Percentiles rank a stretch among this genome's conserved stretches.
phyloP scores from a whole-genome alignment of 2,329 filamentous ascomycete species.

The Chaetomium globosum region DNA sequence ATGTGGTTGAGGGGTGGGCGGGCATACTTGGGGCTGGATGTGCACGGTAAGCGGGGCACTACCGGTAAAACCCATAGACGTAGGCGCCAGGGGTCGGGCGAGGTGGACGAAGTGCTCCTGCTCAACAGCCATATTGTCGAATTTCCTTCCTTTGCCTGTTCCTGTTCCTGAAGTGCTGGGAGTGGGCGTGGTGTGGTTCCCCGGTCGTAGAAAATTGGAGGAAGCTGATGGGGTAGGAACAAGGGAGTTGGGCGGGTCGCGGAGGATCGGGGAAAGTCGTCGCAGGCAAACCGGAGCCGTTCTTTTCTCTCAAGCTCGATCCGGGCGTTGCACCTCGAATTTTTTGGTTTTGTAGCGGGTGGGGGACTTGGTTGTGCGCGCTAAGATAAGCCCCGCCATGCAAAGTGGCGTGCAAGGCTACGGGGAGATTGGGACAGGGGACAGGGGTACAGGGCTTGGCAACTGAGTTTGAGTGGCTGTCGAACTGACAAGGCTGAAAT shows the following conservation, averaged over 20 bases:
- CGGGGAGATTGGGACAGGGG: not conserved
- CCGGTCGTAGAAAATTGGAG: slow-evolving; percentile 32
- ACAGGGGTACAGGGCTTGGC: slow-evolving; percentile 16
- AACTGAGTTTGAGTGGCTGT: slow-evolving; percentile 18
- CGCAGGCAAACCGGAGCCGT: slow-evolving; percentile 28
- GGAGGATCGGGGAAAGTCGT: slow-evolving; percentile 32
- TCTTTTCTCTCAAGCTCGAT: slow-evolving; percentile 36
- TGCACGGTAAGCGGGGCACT: slow-evolving; percentile 91
- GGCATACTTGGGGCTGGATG: slow-evolving; percentile 87
- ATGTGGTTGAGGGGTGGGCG: slow-evolving; percentile 3
- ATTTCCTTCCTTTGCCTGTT: slow-evolving; percentile 28
- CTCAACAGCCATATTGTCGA: slow-evolving; percentile 74
- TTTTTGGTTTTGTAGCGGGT: slow-evolving; percentile 43
- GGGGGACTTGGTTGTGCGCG: slow-evolving; percentile 55
- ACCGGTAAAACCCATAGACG: slow-evolving; percentile 74
- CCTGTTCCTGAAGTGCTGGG: slow-evolving; percentile 26
- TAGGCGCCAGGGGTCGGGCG: slow-evolving; percentile 85
- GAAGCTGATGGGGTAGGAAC: slow-evolving; percentile 29
- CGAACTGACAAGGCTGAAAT: slow-evolving; percentile 44
- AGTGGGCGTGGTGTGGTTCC: slow-evolving; percentile 28
- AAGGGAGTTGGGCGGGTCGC: slow-evolving; percentile 31
- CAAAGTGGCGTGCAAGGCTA: slow-evolving; percentile 37
- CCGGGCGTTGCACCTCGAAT: slow-evolving; percentile 33
- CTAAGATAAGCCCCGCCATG: slow-evolving; percentile 55
- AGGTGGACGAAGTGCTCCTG: slow-evolving; percentile 91